A percentile compares a stretch with the other conserved stretches of the same genome.
Conservation (phyloP, 2,329 filamentous ascomycete genomes). For the Teratosphaeria epicoccoides region DNA sequence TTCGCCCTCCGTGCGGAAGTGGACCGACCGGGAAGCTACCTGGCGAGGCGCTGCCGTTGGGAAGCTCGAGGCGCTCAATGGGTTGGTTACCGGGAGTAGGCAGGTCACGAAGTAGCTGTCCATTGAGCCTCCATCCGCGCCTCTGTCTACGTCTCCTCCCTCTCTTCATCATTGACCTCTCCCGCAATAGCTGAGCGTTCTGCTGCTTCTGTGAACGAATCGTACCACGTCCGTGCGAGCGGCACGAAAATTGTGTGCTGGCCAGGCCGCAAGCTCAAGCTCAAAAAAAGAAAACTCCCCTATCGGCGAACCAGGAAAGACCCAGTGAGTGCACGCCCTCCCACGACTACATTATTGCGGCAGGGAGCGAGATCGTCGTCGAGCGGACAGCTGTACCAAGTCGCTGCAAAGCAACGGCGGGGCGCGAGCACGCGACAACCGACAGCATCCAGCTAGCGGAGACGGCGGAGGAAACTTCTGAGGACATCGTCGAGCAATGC, state of each 20-base stretch:
- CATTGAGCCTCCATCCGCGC: neutral
- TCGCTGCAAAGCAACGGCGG: neutral
- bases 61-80: neutral
- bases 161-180: neutral
- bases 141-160: neutral
- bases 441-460: conserved; percentile 1
- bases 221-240: neutral
- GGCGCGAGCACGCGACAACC: neutral
- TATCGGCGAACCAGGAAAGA: neutral
- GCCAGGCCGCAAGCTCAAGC: neutral
- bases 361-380: neutral
- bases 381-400: neutral
- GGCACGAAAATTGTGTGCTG: neutral
- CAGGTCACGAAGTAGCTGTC: neutral
- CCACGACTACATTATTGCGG: neutral
- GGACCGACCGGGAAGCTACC: neutral
- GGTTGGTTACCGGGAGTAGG: neutral
- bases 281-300: neutral
- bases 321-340: conserved; percentile 1
- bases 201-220: neutral
- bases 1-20: neutral
- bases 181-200: no score
- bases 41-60: neutral
- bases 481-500: neutral
- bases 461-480: neutral